Base-by-base conservation (phyloP, 768 basidiomycete species). In the Mycena vulgaris region DNA sequence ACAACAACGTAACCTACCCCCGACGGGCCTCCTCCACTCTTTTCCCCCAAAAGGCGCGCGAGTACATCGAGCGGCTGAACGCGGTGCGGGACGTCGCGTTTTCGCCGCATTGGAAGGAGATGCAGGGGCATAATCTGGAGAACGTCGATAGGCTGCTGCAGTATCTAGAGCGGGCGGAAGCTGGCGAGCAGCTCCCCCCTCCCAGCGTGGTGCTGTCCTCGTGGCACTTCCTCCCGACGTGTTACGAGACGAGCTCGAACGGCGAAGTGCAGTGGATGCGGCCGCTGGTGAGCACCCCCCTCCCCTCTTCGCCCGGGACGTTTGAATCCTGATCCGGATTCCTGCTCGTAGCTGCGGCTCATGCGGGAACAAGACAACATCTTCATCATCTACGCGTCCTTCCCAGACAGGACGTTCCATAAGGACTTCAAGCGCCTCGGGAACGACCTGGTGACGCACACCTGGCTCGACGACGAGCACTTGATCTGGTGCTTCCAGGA, bases 401-500 rank as follows among this genome's bases (percentile, higher is more conserved):
- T 63, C 60, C 45, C 53, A 13, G 55, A 68, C 55, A 42, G 33
- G 39, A 60, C 58, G 14, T 61, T 71, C 58, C 55, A 58, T 55
- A 71, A 56, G 40, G 64, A 64, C 19, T 71, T 66, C 48, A 51
- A 58, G 42, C 69, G 45, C 23, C 7, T 66, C 16, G 70, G 70
- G 37, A 67, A 60, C 66, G 66, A 71, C 17, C 28, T 71, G 2
- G 30, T 71, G 45, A 71, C 70, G 8, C 70, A 71, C 25, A 37
- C 67, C 14, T 71, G 70, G 70, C 37, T 63, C 3, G 62, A 67
- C 48, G 70, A 71, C 58, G 59, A 68, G 55, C 70, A 71, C 45
- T 23, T 68, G 5, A 47, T 68, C 6, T 71, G 70, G 70, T 71
- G 70, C 40, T 63, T 71, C 30, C 60, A 68, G 33, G 70, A 71